Percentiles rank a stretch among this genome's conserved stretches.
Evolutionary conservation across 2,329 filamentous ascomycete species (phyloP).

Genomic region (Tolypocladium ophioglossoides): DNA sequence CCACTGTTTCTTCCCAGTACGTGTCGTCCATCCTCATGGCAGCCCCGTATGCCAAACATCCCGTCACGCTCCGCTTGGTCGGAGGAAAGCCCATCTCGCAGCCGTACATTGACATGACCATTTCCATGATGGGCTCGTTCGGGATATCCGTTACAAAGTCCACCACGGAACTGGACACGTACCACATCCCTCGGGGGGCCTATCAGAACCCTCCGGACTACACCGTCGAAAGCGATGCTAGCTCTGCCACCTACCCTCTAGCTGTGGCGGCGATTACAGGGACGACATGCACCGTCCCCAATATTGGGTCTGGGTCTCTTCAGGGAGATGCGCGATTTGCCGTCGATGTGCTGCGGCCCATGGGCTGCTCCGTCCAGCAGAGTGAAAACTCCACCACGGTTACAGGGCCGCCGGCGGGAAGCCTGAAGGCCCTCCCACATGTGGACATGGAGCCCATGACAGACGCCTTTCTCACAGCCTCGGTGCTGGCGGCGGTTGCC

Average conservation of each 20-base stretch:
- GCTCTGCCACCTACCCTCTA: constrained; percentile 91
- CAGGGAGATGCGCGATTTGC: constrained; percentile 95
- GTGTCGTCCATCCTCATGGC: constrained; percentile 96
- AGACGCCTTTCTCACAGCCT: constrained; percentile 92
- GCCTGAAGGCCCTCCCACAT: constrained; percentile 63
- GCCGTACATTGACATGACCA: constrained; percentile 97
- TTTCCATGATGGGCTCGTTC: constrained; percentile 92
- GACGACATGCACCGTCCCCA: constrained; percentile 89
- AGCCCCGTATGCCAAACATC: constrained; percentile 89
- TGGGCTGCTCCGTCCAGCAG: constrained; percentile 89
- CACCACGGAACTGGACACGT: constrained; percentile 72
- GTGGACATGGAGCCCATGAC: constrained; percentile 99
- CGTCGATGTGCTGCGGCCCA: constrained; percentile 76
- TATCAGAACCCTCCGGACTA: constrained; percentile 84
- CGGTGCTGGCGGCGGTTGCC: constrained; percentile 83
- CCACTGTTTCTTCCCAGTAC: constrained; percentile 97
- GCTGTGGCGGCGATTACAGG: constrained; percentile 92
- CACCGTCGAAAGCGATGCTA: constrained; percentile 91
- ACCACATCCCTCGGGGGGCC: constrained; percentile 76
- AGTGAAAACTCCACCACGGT: constrained; percentile 82
- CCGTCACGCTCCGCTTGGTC: constrained; percentile 79
- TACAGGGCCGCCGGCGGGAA: constrained; percentile 68
- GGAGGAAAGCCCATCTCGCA: constrained; percentile 98
- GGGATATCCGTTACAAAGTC: constrained; percentile 74
- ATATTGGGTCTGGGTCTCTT: constrained; percentile 84